A percentile compares a stretch with the other conserved stretches of the same genome.
phyloP scores from a whole-genome alignment of 164 flowering plant species.

The Vitis amurensis region DNA sequence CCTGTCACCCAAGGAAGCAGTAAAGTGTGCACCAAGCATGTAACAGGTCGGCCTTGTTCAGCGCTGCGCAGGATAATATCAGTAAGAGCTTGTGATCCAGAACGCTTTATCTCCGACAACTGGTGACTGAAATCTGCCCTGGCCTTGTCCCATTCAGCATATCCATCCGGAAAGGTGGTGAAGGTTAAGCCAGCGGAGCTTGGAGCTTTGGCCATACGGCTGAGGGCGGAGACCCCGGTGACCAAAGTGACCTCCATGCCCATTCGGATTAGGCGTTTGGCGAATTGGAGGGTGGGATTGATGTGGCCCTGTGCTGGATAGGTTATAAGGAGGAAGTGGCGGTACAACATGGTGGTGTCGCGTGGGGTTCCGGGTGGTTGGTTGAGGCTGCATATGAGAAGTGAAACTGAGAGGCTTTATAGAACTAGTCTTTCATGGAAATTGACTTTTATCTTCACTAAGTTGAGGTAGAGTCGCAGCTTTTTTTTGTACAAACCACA shows the following conservation, averaged over 20 bases:
- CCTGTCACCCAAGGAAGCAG: slow-evolving; percentile 46
- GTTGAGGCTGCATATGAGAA: too few relatives aligned
- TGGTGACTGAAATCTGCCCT: slow-evolving; percentile 1
- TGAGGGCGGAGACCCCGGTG: slow-evolving; percentile 29
- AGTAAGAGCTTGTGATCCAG: slow-evolving; percentile 26
- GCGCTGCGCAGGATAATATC: slow-evolving; percentile 17
- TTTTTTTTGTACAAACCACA: too few relatives aligned
- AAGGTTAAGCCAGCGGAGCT: slow-evolving; percentile 26
- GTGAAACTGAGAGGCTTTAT: too few relatives aligned
- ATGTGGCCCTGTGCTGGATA: slow-evolving; percentile 50
- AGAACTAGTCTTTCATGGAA: too few relatives aligned
- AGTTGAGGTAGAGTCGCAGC: too few relatives aligned
- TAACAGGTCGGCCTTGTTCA: slow-evolving; percentile 23
- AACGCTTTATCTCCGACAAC: slow-evolving; percentile 20
- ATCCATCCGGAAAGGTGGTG: slow-evolving; percentile 53
- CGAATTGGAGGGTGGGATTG: slow-evolving; percentile 55
- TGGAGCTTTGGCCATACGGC: slow-evolving; percentile 20
- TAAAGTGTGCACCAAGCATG: slow-evolving; percentile 40
- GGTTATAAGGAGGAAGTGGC: slow-evolving; percentile 38
- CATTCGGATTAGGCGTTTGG: slow-evolving; percentile 31
- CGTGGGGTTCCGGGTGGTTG: too few relatives aligned
- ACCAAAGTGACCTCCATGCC: slow-evolving; percentile 47
- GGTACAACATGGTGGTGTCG: slow-evolving; percentile 3
- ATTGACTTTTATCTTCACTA: too few relatives aligned
- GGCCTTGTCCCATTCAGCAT: slow-evolving; percentile 33